Percentiles rank a stretch among this genome's conserved stretches.
Conservation (phyloP, 179 eudicot species). For the Amaranthus tricolor region DNA sequence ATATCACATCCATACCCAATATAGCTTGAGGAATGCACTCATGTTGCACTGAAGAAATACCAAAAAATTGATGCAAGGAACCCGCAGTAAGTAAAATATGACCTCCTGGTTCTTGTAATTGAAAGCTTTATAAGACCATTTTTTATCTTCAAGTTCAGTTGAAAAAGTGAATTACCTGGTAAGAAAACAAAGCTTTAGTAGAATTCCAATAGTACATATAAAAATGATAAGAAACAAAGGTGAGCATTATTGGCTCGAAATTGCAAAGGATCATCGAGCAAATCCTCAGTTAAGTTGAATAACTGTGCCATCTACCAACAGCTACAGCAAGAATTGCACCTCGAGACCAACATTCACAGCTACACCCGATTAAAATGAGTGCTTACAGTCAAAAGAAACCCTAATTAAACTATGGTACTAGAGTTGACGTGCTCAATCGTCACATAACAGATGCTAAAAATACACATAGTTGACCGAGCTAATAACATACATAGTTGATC, state of each 20-base stretch:
- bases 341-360: not conserved
- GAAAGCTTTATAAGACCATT: constrained; percentile 74
- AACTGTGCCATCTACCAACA: not conserved
- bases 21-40: constrained; percentile 99
- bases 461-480: no score
- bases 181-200: constrained; percentile 15
- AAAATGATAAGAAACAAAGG: not conserved
- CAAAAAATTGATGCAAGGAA: constrained; percentile 76
- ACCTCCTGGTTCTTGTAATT: constrained; percentile 57
- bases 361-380: no score
- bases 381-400: no score
- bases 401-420: no score
- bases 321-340: not conserved
- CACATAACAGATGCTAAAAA: no score
- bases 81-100: constrained; percentile 61
- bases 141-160: constrained; percentile 48
- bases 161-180: constrained; percentile 74
- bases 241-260: no score
- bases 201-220: not conserved
- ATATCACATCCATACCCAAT: constrained; percentile 97
- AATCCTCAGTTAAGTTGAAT: constrained; percentile 2
- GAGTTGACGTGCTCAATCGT: no score
- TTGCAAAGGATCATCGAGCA: not conserved
- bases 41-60: constrained; percentile 94
- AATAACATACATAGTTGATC: no score